phyloP scores from a whole-genome alignment of 2,329 filamentous ascomycete species.

The Orbilia ellipsospora region DNA sequence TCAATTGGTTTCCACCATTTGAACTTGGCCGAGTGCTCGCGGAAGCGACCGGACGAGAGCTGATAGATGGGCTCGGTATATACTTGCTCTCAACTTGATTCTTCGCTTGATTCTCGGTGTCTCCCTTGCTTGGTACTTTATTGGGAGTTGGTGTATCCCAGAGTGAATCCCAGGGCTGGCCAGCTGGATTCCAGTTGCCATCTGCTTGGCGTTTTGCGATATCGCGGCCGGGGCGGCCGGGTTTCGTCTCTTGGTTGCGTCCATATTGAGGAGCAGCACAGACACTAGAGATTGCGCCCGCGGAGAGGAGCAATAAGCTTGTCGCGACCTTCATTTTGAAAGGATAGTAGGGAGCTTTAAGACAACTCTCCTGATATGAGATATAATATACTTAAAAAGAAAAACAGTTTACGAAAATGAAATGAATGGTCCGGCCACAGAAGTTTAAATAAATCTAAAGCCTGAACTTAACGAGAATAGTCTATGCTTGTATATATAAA shows the following conservation, averaged over 20 bases:
- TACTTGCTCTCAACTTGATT: no score
- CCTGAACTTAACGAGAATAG: no score
- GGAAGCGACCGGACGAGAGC: no score
- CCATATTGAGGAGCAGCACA: neutral
- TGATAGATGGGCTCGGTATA: no score
- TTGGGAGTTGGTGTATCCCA: neutral
- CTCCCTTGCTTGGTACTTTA: no score
- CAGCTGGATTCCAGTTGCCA: neutral
- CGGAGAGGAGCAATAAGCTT: neutral
- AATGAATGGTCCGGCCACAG: conserved; percentile 3
- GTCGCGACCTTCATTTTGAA: neutral
- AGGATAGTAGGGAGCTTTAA: neutral
- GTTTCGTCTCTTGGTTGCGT: neutral
- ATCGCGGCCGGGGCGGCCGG: neutral
- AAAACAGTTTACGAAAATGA: neutral
- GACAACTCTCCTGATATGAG: no score
- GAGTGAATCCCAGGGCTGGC: neutral
- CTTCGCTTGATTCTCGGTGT: no score
- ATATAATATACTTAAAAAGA: no score
- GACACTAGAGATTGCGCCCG: neutral
- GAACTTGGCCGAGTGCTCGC: no score
- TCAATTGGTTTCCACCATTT: no score
- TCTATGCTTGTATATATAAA: neutral
- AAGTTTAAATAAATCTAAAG: neutral
- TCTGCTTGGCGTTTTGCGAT: neutral